phyloP scores from a whole-genome alignment of 2,329 filamentous ascomycete species.

The Sarocladium oryzae region DNA sequence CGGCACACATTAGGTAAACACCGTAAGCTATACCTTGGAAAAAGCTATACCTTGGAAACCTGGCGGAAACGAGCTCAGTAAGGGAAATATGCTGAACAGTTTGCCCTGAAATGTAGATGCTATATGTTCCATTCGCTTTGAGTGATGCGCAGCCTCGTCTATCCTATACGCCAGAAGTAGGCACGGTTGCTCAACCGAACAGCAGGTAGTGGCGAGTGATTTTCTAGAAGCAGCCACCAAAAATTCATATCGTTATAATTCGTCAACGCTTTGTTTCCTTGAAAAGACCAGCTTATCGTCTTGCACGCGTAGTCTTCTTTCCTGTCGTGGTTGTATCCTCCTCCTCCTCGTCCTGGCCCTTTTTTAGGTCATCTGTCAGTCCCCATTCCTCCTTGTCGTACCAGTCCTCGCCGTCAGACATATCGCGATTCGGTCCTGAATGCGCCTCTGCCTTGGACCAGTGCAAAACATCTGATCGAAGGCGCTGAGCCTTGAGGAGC shows the following conservation, averaged over 20 bases:
- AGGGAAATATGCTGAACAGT: no score
- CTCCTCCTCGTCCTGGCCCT: constrained; percentile 77
- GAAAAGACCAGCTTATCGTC: background rate
- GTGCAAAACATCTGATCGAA: constrained; percentile 63
- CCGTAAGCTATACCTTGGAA: no score
- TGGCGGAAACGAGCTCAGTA: no score
- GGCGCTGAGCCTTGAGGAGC: constrained; percentile 64
- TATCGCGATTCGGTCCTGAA: constrained; percentile 56
- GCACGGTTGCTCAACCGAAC: background rate
- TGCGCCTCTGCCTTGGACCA: constrained; percentile 78
- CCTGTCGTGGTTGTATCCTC: constrained; percentile 57
- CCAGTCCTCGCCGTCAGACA: constrained; percentile 88
- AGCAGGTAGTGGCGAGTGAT: background rate
- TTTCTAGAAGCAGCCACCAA: background rate
- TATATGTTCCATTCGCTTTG: background rate
- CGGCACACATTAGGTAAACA: background rate
- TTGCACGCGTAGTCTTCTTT: constrained; percentile 45
- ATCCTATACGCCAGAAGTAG: background rate
- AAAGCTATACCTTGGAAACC: no score
- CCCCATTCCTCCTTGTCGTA: constrained; percentile 79
- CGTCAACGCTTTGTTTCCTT: background rate
- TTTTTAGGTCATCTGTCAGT: constrained; percentile 66
- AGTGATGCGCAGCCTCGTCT: background rate
- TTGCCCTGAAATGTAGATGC: background rate
- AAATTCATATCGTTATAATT: background rate